Conservation (phyloP, 2,329 filamentous ascomycete genomes). For the Teratosphaeria pseudoeucalypti region DNA sequence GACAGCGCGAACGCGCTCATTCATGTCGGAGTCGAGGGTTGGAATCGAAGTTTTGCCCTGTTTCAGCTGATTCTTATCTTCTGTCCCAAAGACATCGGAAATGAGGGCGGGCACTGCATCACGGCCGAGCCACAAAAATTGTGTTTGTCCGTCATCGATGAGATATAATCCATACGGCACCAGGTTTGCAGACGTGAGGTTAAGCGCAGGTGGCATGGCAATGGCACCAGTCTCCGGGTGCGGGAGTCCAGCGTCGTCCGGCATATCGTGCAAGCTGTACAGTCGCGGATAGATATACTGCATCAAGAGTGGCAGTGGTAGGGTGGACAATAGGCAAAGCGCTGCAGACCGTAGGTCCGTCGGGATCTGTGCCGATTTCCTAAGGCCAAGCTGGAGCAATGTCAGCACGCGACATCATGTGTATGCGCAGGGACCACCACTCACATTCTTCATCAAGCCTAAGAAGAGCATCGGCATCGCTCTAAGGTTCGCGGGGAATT, state of each 20-base stretch:
- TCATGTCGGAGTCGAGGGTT: conserved; percentile 90
- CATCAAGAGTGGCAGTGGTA: conserved; percentile 79
- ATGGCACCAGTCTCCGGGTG: conserved; percentile 83
- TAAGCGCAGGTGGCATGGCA: conserved; percentile 70
- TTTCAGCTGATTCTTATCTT: conserved; percentile 72
- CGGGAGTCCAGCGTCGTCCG: conserved; percentile 77
- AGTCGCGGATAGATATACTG: conserved; percentile 63
- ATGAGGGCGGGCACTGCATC: conserved; percentile 86
- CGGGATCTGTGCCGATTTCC: conserved; percentile 87
- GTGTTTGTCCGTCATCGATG: conserved; percentile 93
- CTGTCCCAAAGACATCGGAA: conserved; percentile 78
- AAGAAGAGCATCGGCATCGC: conserved; percentile 84
- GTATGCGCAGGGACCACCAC: conserved; percentile 15
- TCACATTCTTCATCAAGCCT: conserved; percentile 88
- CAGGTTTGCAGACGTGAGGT: conserved; percentile 79
- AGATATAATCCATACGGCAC: conserved; percentile 87
- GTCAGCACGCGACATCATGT: neutral
- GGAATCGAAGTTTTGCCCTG: conserved; percentile 85
- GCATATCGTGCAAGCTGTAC: conserved; percentile 92
- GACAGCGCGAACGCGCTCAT: conserved; percentile 81
- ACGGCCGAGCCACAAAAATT: conserved; percentile 93
- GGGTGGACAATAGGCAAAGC: conserved; percentile 84
- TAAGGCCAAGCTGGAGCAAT: conserved; percentile 53
- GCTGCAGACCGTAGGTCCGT: conserved; percentile 89
- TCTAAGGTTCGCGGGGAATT: conserved; percentile 86